Evolutionary conservation across 495 filamentous ascomycete genomes (phyloP), one percentile per base, ranked within the genome.

Genomic region (Hypomontagnella monticulosa): DNA sequence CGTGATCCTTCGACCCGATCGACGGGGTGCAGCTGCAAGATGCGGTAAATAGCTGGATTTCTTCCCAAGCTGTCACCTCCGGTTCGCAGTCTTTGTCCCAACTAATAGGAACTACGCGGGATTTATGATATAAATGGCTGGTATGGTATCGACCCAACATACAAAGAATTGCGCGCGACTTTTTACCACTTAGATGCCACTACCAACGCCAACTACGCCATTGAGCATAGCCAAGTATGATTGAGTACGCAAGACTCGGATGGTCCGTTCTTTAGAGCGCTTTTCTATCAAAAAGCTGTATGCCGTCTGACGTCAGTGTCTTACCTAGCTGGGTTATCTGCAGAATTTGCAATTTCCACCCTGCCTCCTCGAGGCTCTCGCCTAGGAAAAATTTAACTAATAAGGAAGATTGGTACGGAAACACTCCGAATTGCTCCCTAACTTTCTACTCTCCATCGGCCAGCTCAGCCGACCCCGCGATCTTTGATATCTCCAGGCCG

Each of bases 151-250:
- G 18, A 10, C 15, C 16, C 8, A 43, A 30, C 23, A 30, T 30
- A 32, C 15, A 14, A 33, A 42, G 30, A 23, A 42, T 43, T 36
- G 27, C 40, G 40, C 40, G 52, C 52, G 16, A 44, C 38, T 37
- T 47, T 9, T 54, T 37, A 53, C 63, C 57, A 61, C 12, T 46
- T 12, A 23, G 16, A 11, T 50, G 4, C 16, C 37, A 38, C 14
- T 48, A 42, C 18, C 46, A 44, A 67, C 65, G 58, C 65, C 65
- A 63, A 20, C 65, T 68, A 68, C 65, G 65, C 59, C 59, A 68
- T 68, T 27, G 34, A 41, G 43, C 65, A 58, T 63, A 10, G 23
- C 18, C 14, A 36, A 49, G 19, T 36, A 48, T 62, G 32, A 52
- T 43, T 44, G 49, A 61, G 12, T 40, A 19, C 34, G 20, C 12